A percentile compares a stretch with the other conserved stretches of the same genome.
phyloP scores from a whole-genome alignment of 345 rosid species.

The Rhodamnia rubescens region DNA sequence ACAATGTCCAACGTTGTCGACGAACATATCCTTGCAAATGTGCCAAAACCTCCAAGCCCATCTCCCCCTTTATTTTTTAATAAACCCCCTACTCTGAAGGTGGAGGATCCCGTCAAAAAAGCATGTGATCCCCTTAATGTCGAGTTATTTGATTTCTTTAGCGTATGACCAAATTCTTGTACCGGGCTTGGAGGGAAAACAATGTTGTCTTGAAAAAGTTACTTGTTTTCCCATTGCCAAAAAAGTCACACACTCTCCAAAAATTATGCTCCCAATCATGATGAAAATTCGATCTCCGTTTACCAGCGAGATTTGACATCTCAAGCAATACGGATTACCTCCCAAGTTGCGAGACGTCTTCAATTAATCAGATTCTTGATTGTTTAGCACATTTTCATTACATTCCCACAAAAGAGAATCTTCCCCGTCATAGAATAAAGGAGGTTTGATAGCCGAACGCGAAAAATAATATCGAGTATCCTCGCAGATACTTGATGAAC shows the following conservation, averaged over 20 bases:
- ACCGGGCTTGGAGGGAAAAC: background rate
- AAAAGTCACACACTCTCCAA: background rate
- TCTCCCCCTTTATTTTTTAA: accelerated
- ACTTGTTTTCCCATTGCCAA: background rate
- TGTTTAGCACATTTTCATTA: background rate
- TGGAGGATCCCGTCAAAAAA: background rate
- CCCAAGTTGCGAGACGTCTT: background rate
- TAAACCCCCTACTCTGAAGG: background rate
- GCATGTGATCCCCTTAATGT: accelerated
- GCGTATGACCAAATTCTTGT: background rate
- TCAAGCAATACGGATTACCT: background rate
- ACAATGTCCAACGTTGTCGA: background rate
- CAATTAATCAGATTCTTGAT: background rate
- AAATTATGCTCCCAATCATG: background rate
- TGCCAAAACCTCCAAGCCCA: background rate
- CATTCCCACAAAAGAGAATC: background rate
- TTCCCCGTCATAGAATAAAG: accelerated
- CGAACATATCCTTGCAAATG: background rate
- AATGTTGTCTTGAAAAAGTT: background rate
- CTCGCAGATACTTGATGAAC: accelerated
- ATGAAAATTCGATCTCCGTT: background rate
- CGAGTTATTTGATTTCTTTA: background rate
- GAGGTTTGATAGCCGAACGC: accelerated
- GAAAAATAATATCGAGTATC: background rate
- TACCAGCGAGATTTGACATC: accelerated